phyloP scores from a whole-genome alignment of 2,329 filamentous ascomycete species.

The Ophidiomyces ophidiicola region DNA sequence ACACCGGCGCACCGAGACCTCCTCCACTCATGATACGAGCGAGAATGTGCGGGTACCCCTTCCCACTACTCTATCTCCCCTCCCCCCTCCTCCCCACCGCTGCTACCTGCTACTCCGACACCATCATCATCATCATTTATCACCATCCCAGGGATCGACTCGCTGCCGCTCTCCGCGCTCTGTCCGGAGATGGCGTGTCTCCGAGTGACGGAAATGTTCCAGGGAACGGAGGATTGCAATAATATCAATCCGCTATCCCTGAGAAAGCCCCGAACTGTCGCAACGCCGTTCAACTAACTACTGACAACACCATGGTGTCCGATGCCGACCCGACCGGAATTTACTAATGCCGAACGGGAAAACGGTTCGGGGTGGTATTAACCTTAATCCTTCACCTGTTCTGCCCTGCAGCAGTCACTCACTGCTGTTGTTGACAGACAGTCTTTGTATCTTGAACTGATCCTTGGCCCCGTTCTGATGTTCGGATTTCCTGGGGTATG shows the following conservation, averaged over 20 bases:
- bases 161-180: too few relatives aligned
- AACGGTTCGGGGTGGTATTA: constrained; percentile 7
- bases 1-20: too few relatives aligned
- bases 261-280: background rate
- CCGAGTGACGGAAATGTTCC: background rate
- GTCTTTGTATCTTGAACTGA: too few relatives aligned
- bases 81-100: too few relatives aligned
- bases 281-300: background rate
- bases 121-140: too few relatives aligned
- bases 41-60: too few relatives aligned
- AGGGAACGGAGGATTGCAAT: background rate
- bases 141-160: too few relatives aligned
- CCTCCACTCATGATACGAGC: too few relatives aligned
- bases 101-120: too few relatives aligned
- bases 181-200: background rate
- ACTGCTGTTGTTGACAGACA: too few relatives aligned
- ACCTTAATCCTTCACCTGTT: constrained; percentile 1
- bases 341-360: background rate
- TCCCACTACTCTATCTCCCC: too few relatives aligned
- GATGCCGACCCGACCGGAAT: background rate
- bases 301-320: background rate
- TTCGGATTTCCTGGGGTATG: constrained; percentile 8
- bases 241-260: background rate
- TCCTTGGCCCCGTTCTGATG: too few relatives aligned
- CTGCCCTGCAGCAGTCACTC: background rate